Percentiles rank a stretch among this genome's conserved stretches.
Evolutionary conservation across 495 filamentous ascomycete genomes (phyloP).

Genomic region (Penicillium canariense): DNA sequence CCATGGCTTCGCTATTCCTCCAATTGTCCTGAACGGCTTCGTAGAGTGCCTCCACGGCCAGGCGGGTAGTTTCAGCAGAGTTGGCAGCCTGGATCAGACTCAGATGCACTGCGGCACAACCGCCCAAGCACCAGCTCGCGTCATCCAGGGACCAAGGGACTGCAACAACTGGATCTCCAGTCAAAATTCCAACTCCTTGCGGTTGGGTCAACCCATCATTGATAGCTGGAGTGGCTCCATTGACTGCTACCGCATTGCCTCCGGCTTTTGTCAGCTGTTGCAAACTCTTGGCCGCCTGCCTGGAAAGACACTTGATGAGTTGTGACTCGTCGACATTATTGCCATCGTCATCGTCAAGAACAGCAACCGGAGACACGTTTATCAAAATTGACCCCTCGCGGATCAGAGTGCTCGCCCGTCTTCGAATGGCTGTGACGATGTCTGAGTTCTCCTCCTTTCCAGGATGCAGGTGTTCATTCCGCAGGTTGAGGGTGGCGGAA

Average conservation of each 20-base stretch:
- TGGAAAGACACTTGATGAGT: slow-evolving; percentile 73
- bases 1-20: slow-evolving; percentile 98
- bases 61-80: slow-evolving; percentile 64
- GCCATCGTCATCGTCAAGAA: slow-evolving; percentile 72
- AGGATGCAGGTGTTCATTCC: slow-evolving; percentile 87
- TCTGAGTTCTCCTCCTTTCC: slow-evolving; percentile 91
- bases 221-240: slow-evolving; percentile 81
- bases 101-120: slow-evolving; percentile 78
- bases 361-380: slow-evolving; percentile 74
- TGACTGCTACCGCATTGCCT: slow-evolving; percentile 79
- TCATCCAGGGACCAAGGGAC: slow-evolving; percentile 83
- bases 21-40: slow-evolving; percentile 82
- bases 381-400: slow-evolving; percentile 81
- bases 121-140: slow-evolving; percentile 86
- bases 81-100: slow-evolving; percentile 76
- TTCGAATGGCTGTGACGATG: slow-evolving; percentile 81
- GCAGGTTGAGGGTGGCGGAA: slow-evolving; percentile 85
- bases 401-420: slow-evolving; percentile 74
- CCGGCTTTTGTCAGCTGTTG: slow-evolving; percentile 68
- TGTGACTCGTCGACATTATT: slow-evolving; percentile 68
- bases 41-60: slow-evolving; percentile 79
- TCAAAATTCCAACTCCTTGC: slow-evolving; percentile 76
- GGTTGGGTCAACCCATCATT: slow-evolving; percentile 80
- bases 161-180: slow-evolving; percentile 79
- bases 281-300: slow-evolving; percentile 67